Evolutionary conservation across 2,329 filamentous ascomycete genomes (phyloP), one percentile per base, ranked within the genome.

Genomic region (Seiridium cupressi): DNA sequence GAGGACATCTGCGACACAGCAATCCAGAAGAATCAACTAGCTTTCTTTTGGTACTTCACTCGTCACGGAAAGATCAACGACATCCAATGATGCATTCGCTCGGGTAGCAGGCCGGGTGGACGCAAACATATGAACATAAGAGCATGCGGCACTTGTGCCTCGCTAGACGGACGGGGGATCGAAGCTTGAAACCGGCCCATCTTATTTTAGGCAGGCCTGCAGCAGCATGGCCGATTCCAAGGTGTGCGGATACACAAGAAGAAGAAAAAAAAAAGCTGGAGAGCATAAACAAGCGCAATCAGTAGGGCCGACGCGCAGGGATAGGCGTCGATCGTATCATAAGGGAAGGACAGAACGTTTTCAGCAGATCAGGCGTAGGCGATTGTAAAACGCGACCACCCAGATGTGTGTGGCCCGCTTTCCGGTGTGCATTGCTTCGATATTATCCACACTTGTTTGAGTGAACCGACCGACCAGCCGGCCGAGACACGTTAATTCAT

Each of bases 141-240:
- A 11, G 32, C 13, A 35, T 55, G 58, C 48, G 51, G 51, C 46
- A 54, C 51, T 59, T 34, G 36, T 10, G 5, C 49, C 44, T 56
- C 54, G 54, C 44, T 56, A 56, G 47, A 47, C 57, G 48, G 46
- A 61, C 61, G 56, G 46, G 61, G 64, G 61, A 63, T 57, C 60
- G 49, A 48, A 40, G 57, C 59, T 66, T 64, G 63, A 66, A 66
- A 64, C 65, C 64, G 61, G 34, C 61, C 47, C 59, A 60, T 61
- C 58, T 62, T 59, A 59, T 64, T 66, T 67, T 66, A 61, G 65
- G 60, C 60, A 61, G 57, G 57, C 60, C 55, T 61, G 49, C 60
- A 63, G 62, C 64, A 42, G 18, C 18, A 26, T 26, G 18, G 18
- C 18, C 18, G 42, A n/a, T 44, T 10, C 10, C 10, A 44, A 44